Evolutionary conservation across 306 rosid species (phyloP), one percentile per base, ranked within the genome.

Genomic region (Erythrophleum fordii): DNA sequence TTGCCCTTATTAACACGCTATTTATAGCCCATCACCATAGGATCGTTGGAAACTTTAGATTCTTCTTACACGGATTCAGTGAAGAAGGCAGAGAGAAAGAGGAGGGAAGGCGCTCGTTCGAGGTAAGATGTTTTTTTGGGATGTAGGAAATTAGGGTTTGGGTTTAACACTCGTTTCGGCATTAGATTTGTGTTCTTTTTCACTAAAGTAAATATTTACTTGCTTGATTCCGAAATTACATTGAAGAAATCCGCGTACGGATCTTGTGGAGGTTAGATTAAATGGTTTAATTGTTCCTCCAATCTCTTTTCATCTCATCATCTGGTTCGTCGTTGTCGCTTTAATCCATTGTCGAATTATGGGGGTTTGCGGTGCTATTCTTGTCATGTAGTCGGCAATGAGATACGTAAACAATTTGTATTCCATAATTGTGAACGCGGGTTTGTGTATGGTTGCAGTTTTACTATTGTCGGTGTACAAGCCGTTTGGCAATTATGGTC

Each of bases 41-140:
- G 0, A 0, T 11, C 16, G 0, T 39, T 0, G 2, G 45, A 66
- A 84, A 3, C 76, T 88, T 79, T 83, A 0, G 52, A 20, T 34
- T 75, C 11, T 39, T 56, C 4, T 2, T 22, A 2, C 3, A 62
- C 2, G 29, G 26, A 11, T 67, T 34, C 13, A 1, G 16, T 28
- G 0, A 9, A 2, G 65, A 18, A 39, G 55, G 26, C 5, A 1
- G 17, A 9, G 11, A 28, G 81, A 41, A 39, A 62, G 68, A 55
- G 59, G 79, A 53, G 34, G 16, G 23, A 26, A 70, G 48, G 13
- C 22, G 22, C 1, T n/a, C 20, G 16, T 5, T 55, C 16, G 69
- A 85, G 90, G 92, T 89, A 69, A 11, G 83, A 53, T 20, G 11
- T n/a, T 34, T 0, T 18, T 48, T 6, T 6, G 14, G 37, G 4